Base-by-base conservation (phyloP, 805 yeast species). In the Myxozyma neotropica region DNA sequence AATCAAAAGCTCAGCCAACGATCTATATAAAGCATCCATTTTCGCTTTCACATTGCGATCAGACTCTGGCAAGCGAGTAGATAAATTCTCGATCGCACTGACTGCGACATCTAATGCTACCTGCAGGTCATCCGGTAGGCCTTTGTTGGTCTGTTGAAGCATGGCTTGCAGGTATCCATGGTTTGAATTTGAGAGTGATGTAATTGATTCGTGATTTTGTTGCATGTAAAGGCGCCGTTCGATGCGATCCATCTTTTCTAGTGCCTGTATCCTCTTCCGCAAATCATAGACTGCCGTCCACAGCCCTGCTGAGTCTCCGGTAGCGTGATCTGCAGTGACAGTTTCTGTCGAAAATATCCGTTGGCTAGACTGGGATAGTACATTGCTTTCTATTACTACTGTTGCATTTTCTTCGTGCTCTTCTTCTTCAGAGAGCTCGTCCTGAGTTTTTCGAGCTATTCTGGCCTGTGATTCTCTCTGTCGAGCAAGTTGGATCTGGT, bases 261-360 rank as follows among this genome's bases (percentile, higher is more conserved):
- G 27, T 24, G 43, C 17, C 31, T 49, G 24, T 12, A n/a, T 38
- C 27, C 59, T 29, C 12, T 36, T 31, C 10, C 52, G 46, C 38
- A 59, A 42, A 27, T 59, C 63, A 15, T 55, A 56, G 4, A 59
- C 35, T 26, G 63, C 51, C 17, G 45, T 42, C 57, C 59, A 53
- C 17, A 58, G 13, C 17, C 43, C 35, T 3, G 19, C 44, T 19
- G 49, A 24, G 38, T 35, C 53, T 36, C 33, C 33, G 5, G 35
- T 12, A 5, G 33, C 19, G 31, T 39, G 43, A 38, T 38, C 12
- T 38, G 23, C 33, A 4, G 38, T 44, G 12, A 43, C 46, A 15
- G 45, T 45, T 12, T 57, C 56, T 15, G 56, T 38, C 17, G 56
- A 44, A n/a, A 51, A 43, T 7, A 26, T 38, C 39, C 59, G 42